phyloP scores from a whole-genome alignment of 2,329 filamentous ascomycete species.

The Paracoccidioides lutzii region DNA sequence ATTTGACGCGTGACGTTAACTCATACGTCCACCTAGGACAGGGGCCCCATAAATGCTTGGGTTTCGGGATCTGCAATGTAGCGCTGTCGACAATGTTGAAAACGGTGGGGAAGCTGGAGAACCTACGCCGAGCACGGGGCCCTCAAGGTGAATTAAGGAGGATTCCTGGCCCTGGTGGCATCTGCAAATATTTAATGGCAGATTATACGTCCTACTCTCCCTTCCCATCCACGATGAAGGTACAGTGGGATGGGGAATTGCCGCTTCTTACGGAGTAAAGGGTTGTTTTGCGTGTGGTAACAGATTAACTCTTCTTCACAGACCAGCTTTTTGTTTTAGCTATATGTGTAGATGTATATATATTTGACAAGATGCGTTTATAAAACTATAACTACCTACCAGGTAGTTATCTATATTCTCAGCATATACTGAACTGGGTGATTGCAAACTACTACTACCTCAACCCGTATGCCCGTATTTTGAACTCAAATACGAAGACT shows the following conservation, averaged over 20 bases:
- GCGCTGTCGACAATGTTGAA: slow-evolving; percentile 33
- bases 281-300: neutral
- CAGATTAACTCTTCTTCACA: too few relatives aligned
- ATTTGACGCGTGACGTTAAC: slow-evolving; percentile 29
- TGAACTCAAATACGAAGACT: too few relatives aligned
- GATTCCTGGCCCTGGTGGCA: slow-evolving; percentile 25
- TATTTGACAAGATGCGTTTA: too few relatives aligned
- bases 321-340: too few relatives aligned
- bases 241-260: slow-evolving; percentile 31
- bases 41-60: slow-evolving; percentile 37
- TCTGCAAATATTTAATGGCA: slow-evolving; percentile 33
- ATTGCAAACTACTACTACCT: too few relatives aligned
- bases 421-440: too few relatives aligned
- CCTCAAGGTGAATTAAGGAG: slow-evolving; percentile 36
- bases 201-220: slow-evolving; percentile 32
- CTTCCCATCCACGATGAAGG: slow-evolving; percentile 33
- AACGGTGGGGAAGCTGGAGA: slow-evolving; percentile 32
- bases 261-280: slow-evolving; percentile 9
- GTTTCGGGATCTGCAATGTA: slow-evolving; percentile 27
- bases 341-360: too few relatives aligned
- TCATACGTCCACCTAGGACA: slow-evolving; percentile 34
- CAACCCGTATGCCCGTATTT: too few relatives aligned
- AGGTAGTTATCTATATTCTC: too few relatives aligned
- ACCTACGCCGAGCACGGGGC: slow-evolving; percentile 35
- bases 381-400: too few relatives aligned